Evolutionary conservation across 768 basidiomycete species (phyloP), one percentile per base, ranked within the genome.

Genomic region (Lentinula sp.): DNA sequence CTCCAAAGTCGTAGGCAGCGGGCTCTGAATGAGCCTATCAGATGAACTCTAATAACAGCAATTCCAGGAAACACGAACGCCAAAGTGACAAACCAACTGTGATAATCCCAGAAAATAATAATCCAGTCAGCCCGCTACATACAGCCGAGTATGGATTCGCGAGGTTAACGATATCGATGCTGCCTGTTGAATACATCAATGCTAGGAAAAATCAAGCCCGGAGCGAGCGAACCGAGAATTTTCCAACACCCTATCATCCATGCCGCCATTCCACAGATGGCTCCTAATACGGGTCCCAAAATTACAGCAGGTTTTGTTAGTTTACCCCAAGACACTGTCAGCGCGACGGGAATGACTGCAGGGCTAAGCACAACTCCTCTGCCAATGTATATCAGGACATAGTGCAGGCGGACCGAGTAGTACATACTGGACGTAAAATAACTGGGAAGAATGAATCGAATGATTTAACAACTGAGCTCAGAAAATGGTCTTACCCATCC

Each of bases 191-290:
- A 15, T 7, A 60, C 28, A 61, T 35, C 32, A 7, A 4, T 13
- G 18, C 18, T 28, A 4, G 1, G 2, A 42, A 32, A 13, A 18
- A 21, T 15, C 5, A n/a, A 18, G 10, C 45, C 28, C 28, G 2
- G 28, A 28, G 28, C 28, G 28, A 40, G 61, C 67, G 16, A 60
- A 75, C 78, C 79, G 51, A 74, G 79, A 54, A 79, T 80, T 65
- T 81, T 80, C 75, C 73, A 77, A 61, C 80, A 81, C 0, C 78
- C 76, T 8, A 82, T 72, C 75, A 82, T 79, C 79, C 80, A 82
- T 18, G 80, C 79, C 0, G 76, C 45, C 76, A 80, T 80, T 45
- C 78, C 79, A 15, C 77, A 66, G 15, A 68, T 63, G 7, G 76
- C 77, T 1, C 80, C 80, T 2, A 71, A 69, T 51, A 81, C 69